These are phyloP conservation scores for Colletotrichum tabaci DNA, from an alignment of 2,329 filamentous ascomycete genomes.

Conservation along the genomic window DNA sequence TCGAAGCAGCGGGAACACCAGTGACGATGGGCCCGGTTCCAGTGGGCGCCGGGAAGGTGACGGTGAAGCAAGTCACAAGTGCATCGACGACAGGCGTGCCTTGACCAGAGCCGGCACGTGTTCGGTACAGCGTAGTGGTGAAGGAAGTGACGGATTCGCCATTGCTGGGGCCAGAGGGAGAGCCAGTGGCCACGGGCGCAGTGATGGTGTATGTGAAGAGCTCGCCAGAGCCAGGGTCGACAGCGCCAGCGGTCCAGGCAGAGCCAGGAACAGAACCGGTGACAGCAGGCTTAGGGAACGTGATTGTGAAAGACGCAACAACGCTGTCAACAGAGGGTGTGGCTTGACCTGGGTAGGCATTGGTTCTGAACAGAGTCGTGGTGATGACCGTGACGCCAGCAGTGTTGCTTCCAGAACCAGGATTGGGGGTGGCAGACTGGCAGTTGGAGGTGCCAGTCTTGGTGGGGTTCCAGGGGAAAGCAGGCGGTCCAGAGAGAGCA, in stretches of 20 bases:
- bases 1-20: conserved; percentile 4
- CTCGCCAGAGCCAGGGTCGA: conserved; percentile 16
- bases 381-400: conserved; percentile 35
- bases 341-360: conserved; percentile 8
- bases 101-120: conserved; percentile 23
- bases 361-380: conserved; percentile 25
- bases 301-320: conserved; percentile 38
- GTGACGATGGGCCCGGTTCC: conserved; percentile 16
- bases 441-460: background rate
- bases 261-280: conserved; percentile 6
- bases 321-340: conserved; percentile 19
- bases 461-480: conserved; percentile 28
- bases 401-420: conserved; percentile 18
- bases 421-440: conserved; percentile 2
- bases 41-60: conserved; percentile 42
- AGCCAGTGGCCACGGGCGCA: background rate
- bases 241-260: background rate
- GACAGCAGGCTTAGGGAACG: conserved; percentile 20
- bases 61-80: conserved; percentile 47
- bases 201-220: conserved; percentile 17
- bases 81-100: conserved; percentile 35
- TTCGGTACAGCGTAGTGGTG: conserved; percentile 40
- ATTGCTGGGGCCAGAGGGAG: conserved; percentile 1
- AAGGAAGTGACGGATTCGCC: conserved; percentile 25
- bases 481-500: conserved; percentile 11